Conservation (phyloP, 2,329 filamentous ascomycete genomes). For the Rhynchosporium graminicola region DNA sequence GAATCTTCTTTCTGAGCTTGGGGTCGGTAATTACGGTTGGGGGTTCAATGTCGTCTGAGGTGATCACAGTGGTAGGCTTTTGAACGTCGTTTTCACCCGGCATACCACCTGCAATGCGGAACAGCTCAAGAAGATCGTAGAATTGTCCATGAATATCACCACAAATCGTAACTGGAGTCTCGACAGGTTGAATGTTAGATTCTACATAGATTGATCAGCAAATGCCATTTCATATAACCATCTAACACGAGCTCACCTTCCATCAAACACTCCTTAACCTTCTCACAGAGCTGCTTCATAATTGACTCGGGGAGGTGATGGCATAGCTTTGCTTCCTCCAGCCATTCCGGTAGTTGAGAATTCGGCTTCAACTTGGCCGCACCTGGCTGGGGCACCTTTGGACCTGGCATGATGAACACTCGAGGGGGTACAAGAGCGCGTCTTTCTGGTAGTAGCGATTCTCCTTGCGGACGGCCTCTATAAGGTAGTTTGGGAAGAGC, state of each 20-base stretch:
- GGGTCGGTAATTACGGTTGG: conserved; percentile 86
- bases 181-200: conserved; percentile 98
- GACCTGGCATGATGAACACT: conserved; percentile 16
- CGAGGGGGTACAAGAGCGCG: conserved; percentile 8
- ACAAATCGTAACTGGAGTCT: conserved; percentile 93
- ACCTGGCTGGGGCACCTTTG: conserved; percentile 79
- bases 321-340: conserved; percentile 94
- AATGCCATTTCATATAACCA: background rate
- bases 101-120: conserved; percentile 95
- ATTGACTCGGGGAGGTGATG: conserved; percentile 93
- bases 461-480: background rate
- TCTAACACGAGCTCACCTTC: conserved; percentile 64
- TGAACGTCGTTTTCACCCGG: conserved; percentile 77
- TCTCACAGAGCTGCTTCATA: conserved; percentile 99
- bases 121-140: conserved; percentile 95
- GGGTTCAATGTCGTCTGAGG: conserved; percentile 87
- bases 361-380: conserved; percentile 82
- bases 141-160: conserved; percentile 99
- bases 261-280: conserved; percentile 98
- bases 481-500: background rate
- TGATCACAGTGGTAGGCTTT: conserved; percentile 74
- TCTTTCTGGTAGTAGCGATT: background rate
- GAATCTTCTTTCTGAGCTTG: conserved; percentile 83
- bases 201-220: conserved; percentile 55
- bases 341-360: conserved; percentile 91